Evolutionary conservation across 2,329 filamentous ascomycete species (phyloP), one percentile per base, ranked within the genome.

Genomic region (Graphilbum sp.): DNA sequence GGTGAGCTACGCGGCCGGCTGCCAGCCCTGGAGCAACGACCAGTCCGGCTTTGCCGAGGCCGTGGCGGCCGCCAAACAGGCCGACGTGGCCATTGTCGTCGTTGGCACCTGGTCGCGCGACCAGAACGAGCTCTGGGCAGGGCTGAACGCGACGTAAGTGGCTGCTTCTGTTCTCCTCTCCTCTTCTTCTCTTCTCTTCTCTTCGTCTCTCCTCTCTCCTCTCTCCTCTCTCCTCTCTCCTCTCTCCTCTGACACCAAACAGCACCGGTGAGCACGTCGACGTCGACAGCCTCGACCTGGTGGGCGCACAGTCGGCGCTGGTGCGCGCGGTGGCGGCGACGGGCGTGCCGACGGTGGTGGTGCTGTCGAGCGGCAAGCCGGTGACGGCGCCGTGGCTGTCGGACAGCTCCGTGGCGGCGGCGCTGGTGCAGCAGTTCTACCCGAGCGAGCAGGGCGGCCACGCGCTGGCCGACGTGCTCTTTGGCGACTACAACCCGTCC

Each of bases 41-140:
- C 60, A 82, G 44, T 76, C 74, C 5, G 75, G 73, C 2, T 80
- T 84, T 45, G 53, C 63, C 0, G 76, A 74, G 48, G 80, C 80
- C 7, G 54, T 31, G 16, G 29, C 13, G 3, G 16, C 29, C n/a
- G 29, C 29, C n/a, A 16, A 31, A 17, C 6, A 15, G n/a, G 15
- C 29, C 16, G 29, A 31, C 16, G 29, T 31, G 6, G 29, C 29
- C n/a, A n/a, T 31, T 5, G 76, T 85, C 0, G 63, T 85, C 0
- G 78, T 84, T 1, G 80, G 79, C 24, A 85, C 79, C 9, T 84
- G 79, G 80, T 75, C 72, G 20, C 69, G 79, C 35, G 80, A 86
- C 49, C 79, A 85, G 50, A 60, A 64, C 37, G 71, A 84, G 52
- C 68, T 85, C 3, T 84, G 78, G 79, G 54, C 59, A 40, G 74